Conservation (phyloP, 164 flowering plant genomes). For the Magnolia changhungtana region DNA sequence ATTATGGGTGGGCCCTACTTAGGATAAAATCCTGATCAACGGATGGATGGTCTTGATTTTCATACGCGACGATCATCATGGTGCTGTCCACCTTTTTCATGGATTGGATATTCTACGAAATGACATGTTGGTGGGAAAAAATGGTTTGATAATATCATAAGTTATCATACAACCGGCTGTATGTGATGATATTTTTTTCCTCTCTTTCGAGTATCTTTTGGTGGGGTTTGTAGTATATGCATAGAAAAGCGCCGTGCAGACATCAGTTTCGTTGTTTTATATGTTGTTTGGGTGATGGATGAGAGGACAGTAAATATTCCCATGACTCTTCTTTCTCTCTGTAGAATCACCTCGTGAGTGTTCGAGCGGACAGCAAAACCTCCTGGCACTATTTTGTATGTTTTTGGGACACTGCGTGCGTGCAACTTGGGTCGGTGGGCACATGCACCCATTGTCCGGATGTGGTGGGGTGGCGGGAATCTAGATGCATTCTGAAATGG, state of each 20-base stretch:
- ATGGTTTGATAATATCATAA: too few relatives aligned
- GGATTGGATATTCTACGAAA: not conserved
- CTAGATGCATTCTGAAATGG: not conserved
- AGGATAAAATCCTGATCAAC: not conserved
- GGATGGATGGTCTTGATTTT: not conserved
- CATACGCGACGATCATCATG: not conserved
- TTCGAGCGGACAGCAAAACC: conserved; percentile 16
- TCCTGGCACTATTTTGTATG: not conserved
- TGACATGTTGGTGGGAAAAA: not conserved
- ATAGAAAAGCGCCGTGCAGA: conserved; percentile 33
- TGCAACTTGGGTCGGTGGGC: not conserved
- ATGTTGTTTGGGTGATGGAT: conserved; percentile 33
- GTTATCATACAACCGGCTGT: too few relatives aligned
- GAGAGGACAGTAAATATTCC: conserved; percentile 30
- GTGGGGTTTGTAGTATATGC: conserved; percentile 14
- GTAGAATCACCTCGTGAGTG: conserved; percentile 40
- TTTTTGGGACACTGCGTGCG: not conserved
- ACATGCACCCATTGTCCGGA: not conserved
- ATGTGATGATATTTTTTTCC: not conserved
- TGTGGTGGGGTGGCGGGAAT: not conserved
- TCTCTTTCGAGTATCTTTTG: conserved; percentile 1
- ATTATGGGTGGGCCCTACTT: too few relatives aligned
- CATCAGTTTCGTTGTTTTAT: conserved; percentile 40
- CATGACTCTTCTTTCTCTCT: conserved; percentile 23
- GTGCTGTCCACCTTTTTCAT: not conserved